A percentile compares a stretch with the other conserved stretches of the same genome.
Conservation (phyloP, 106 monocot genomes). For the Dendrobium chrysotoxum region DNA sequence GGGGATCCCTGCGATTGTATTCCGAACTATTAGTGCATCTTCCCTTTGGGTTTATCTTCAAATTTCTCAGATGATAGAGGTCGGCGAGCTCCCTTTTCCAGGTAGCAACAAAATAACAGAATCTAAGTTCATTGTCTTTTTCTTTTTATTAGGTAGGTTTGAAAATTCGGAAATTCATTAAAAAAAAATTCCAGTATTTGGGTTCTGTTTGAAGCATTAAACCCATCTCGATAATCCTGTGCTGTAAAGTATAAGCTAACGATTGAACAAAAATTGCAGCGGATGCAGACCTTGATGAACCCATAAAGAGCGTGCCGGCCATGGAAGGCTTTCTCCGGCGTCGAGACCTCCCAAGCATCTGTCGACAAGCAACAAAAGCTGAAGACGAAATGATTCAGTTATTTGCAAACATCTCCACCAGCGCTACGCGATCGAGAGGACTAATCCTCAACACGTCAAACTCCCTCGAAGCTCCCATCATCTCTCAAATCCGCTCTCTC, state of each 20-base stretch:
- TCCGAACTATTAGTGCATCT: slow-evolving; percentile 34
- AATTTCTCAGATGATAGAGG: slow-evolving; percentile 19
- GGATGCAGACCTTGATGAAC: slow-evolving; percentile 1
- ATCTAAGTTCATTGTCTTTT: not conserved
- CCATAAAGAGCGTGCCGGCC: not conserved
- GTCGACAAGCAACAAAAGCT: not conserved
- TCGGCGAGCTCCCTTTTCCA: slow-evolving; percentile 35
- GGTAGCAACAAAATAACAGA: not conserved
- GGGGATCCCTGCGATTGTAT: slow-evolving; percentile 29
- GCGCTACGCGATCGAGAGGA: not conserved
- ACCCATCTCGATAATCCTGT: too few relatives aligned
- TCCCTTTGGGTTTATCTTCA: slow-evolving; percentile 21
- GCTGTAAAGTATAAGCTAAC: too few relatives aligned
- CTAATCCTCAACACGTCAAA: slow-evolving; percentile 32
- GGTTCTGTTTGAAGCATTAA: too few relatives aligned
- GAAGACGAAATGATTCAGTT: not conserved
- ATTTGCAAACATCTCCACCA: not conserved
- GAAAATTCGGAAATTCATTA: too few relatives aligned
- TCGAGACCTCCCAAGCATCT: slow-evolving; percentile 4
- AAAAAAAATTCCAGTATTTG: too few relatives aligned
- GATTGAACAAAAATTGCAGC: not conserved
- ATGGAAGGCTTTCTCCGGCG: slow-evolving; percentile 7
- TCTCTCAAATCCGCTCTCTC: slow-evolving; percentile 17
- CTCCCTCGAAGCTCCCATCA: slow-evolving; percentile 12
- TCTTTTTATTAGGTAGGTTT: too few relatives aligned